Evolutionary conservation across 225 moss, liverwort and hornwort species (phyloP), one percentile per base, ranked within the genome.

Genomic region (Marchantia polymorpha): DNA sequence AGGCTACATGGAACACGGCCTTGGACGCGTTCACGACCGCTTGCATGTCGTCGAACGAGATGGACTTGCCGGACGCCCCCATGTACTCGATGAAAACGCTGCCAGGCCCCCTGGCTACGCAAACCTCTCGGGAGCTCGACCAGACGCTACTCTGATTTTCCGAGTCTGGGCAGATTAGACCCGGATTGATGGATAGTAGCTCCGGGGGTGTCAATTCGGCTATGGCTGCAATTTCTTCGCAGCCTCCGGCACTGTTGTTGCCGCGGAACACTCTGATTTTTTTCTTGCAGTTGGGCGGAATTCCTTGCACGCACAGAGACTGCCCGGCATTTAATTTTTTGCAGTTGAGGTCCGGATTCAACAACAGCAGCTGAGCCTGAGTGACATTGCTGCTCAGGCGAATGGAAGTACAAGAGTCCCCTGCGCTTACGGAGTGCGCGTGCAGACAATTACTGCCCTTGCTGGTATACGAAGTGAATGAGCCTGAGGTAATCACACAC

Each of bases 301-400:
- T 66, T 29, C 82, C 82, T 25, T 47, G 23, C 27, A 82, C 71
- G 73, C 85, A 85, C 1, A 85, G 55, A 7, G 13, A 0, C 29
- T 85, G 71, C 0, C 76, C 80, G 15, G 0, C 13, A 23, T 10
- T 4, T 10, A 85, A 31, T 3, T 46, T 77, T 68, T 66, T 72
- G 77, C 85, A 85, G 23, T 82, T 80, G 72, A 85, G 85, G 15
- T 7, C 30, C 25, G 82, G 82, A 50, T 85, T 85, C 3, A 85
- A 19, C 68, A 76, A 61, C 29, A 69, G 66, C 72, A 85, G 48
- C 77, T 85, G 85, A 22, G 30, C 59, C 55, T 75, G 78, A 46
- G 78, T 46, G 8, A 85, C 26, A 2, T n/a, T 51, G 47, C 53
- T 47, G 10, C 60, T 16, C 47, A 20, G 3, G 6, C 65, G 66